Evolutionary conservation across 768 basidiomycete species (phyloP).

Genomic region (Daedaleopsis nitida): DNA sequence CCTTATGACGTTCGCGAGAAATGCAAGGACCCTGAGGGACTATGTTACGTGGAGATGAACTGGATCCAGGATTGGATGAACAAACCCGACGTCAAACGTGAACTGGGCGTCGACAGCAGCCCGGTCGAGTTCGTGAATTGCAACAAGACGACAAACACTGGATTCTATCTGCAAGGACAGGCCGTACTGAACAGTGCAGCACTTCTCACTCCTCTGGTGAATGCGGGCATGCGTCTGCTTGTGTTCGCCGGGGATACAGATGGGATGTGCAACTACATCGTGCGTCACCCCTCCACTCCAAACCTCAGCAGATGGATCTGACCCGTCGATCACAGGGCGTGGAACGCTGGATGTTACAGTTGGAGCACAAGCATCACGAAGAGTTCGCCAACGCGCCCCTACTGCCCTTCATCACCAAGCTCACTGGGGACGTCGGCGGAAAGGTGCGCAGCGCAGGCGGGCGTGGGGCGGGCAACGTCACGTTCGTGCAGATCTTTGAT

Average conservation of each 20-base stretch:
- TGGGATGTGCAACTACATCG: slow-evolving; percentile 43
- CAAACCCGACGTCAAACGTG: slow-evolving; percentile 45
- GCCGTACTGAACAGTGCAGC: slow-evolving; percentile 51
- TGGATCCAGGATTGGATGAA: slow-evolving; percentile 59
- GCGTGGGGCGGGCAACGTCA: slow-evolving; percentile 46
- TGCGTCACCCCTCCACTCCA: slow-evolving; percentile 1
- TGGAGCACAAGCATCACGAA: slow-evolving; percentile 41
- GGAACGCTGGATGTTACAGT: slow-evolving; percentile 41
- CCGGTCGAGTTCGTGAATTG: slow-evolving; percentile 37
- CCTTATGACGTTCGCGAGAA: slow-evolving; percentile 51
- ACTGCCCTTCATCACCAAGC: slow-evolving; percentile 36
- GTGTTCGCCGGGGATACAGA: slow-evolving; percentile 35
- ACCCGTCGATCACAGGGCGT: slow-evolving; percentile 34
- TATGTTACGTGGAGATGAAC: slow-evolving; percentile 44
- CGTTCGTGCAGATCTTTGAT: slow-evolving; percentile 50
- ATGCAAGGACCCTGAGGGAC: slow-evolving; percentile 44
- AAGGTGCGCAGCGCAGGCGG: slow-evolving; percentile 44
- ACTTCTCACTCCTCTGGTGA: slow-evolving; percentile 50
- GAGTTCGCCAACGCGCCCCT: slow-evolving; percentile 37
- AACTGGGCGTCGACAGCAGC: slow-evolving; percentile 40
- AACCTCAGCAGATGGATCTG: background rate
- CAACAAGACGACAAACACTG: slow-evolving; percentile 44
- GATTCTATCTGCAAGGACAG: slow-evolving; percentile 49
- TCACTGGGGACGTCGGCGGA: slow-evolving; percentile 40
- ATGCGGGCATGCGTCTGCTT: slow-evolving; percentile 52